Evolutionary conservation across 345 rosid species (phyloP), one percentile per base, ranked within the genome.

Genomic region (Salix suchowensis): DNA sequence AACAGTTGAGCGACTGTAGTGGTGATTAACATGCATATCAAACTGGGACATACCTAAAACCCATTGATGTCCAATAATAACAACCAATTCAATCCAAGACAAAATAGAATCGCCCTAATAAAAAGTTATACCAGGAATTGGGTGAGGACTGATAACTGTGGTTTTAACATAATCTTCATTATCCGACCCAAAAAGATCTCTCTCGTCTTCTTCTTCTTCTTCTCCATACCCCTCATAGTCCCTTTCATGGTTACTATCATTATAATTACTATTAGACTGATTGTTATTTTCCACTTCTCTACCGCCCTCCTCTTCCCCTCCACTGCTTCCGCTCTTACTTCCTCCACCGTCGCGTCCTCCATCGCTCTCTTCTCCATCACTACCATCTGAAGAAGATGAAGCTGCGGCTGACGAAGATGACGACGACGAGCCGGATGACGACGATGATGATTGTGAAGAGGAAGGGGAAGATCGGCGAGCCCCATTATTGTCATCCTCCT

Each of bases 121-220:
- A 34, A 77, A 54, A 60, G 76, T 81, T 13, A 28, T 66, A 91
- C 98, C 97, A 13, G 99, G 98, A 72, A 94, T 91, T 6, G 92
- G 62, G 80, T 76, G 86, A 46, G 88, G 89, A 77, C 93, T 92
- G 34, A 70, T 74, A 16, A 93, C 93, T 70, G 81, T 83, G 66
- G 99, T 94, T 77, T 90, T 92, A 68, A 89, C 88, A 80, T 94
- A 94, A 70, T 90, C 97, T 85, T 91, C 93, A 72, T 92, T 92
- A 82, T 92, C 98, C 76, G 97, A 88, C 10, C 94, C 98, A 83
- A 94, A 96, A 60, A 94, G 91, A 87, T 96, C 98, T 30, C 72
- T 86, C 5, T 84, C 92, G 4, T 81, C 84, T 4, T 61, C 36
- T 14, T 72, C 82, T 10, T 40, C 44, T 18, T 78, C 92, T 6